phyloP scores from a whole-genome alignment of 2,329 filamentous ascomycete species.

The Paramyrothecium sp. region DNA sequence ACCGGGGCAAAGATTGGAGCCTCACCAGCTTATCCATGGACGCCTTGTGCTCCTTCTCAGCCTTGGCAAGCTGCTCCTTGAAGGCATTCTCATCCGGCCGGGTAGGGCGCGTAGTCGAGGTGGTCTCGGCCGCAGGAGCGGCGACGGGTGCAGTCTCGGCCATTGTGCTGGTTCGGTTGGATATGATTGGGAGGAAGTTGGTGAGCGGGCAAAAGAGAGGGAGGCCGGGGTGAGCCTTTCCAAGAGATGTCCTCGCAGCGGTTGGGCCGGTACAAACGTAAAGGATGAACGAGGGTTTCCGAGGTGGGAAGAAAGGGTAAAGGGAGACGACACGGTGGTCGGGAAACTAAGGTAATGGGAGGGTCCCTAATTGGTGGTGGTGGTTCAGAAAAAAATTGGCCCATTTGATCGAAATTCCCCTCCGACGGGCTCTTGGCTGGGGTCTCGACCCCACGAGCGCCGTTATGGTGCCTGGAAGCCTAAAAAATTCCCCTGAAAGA shows the following conservation, averaged over 20 bases:
- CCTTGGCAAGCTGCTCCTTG: slow-evolving; percentile 74
- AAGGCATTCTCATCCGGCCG: slow-evolving; percentile 85
- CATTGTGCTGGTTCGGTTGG: slow-evolving; percentile 34
- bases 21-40: slow-evolving; percentile 61
- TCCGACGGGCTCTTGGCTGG: background rate
- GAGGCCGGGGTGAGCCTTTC: background rate
- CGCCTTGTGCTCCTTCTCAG: slow-evolving; percentile 82
- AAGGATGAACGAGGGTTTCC: background rate
- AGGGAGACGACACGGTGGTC: slow-evolving; percentile 5
- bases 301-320: background rate
- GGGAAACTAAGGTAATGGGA: slow-evolving; percentile 4
- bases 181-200: slow-evolving; percentile 31
- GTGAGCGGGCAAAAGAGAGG: slow-evolving; percentile 15
- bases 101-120: slow-evolving; percentile 62
- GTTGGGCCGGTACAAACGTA: background rate
- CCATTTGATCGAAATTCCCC: background rate
- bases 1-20: slow-evolving; percentile 10
- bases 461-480: slow-evolving; percentile 3
- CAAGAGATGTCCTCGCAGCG: too few relatives aligned
- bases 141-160: slow-evolving; percentile 45
- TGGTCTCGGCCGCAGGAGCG: slow-evolving; percentile 38
- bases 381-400: background rate
- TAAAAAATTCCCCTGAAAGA: background rate
- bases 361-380: background rate
- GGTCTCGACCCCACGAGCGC: background rate